phyloP scores from a whole-genome alignment of 805 yeast species.

The Lipomyces japonicus region DNA sequence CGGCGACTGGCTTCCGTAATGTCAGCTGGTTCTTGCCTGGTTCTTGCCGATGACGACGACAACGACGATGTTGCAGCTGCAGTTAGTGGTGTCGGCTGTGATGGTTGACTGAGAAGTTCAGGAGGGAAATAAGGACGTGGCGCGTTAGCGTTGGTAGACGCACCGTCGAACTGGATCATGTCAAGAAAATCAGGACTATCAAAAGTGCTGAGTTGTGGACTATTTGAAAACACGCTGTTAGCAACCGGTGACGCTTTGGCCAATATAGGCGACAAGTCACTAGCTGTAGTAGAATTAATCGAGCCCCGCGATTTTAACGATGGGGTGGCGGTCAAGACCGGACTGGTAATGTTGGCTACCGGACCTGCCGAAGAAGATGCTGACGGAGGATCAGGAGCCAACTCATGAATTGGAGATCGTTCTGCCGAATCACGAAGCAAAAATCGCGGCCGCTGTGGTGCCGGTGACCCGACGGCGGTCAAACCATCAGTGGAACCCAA shows the following conservation, averaged over 20 bases:
- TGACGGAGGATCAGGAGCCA: slow-evolving; percentile 3
- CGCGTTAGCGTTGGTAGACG: slow-evolving; percentile 4
- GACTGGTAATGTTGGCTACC: neutral
- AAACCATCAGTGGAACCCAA: slow-evolving; percentile 34
- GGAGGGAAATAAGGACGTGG: slow-evolving; percentile 22
- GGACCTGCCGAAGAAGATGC: slow-evolving; percentile 1
- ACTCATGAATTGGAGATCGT: slow-evolving; percentile 25
- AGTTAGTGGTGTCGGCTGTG: too few species aligned
- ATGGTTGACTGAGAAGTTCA: slow-evolving; percentile 9
- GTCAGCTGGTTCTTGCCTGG: neutral
- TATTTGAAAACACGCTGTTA: too few species aligned
- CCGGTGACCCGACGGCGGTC: slow-evolving; percentile 12
- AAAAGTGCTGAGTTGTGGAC: slow-evolving; percentile 1
- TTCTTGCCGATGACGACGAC: neutral
- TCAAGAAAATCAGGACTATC: slow-evolving; percentile 25
- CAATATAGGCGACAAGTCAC: neutral
- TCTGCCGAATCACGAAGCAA: slow-evolving; percentile 24
- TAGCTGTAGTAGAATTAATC: neutral
- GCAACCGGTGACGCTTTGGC: neutral
- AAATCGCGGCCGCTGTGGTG: slow-evolving; percentile 30
- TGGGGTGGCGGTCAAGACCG: neutral
- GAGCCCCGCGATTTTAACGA: neutral
- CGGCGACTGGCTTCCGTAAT: slow-evolving; percentile 10
- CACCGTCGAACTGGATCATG: slow-evolving; percentile 14
- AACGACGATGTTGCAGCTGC: slow-evolving; percentile 7